A percentile compares a stretch with the other conserved stretches of the same genome.
phyloP scores from a whole-genome alignment of 1,139 yeast genomes.

The Suzukiozyma palmioleophila region DNA sequence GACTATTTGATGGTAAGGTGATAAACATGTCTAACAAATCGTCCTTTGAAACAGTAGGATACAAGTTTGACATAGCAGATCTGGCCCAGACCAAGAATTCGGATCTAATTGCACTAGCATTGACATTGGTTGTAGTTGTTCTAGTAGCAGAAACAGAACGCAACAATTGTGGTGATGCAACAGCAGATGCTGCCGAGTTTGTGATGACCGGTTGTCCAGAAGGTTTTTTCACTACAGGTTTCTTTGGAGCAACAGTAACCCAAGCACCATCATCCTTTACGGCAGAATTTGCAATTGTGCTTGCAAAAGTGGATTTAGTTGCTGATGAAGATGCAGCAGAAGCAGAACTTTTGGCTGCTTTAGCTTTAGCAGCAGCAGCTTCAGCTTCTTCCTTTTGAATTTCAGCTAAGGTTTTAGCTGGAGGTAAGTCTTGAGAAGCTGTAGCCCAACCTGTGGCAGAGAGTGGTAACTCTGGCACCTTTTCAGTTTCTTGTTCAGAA shows the following conservation, averaged over 20 bases:
- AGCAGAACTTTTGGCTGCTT: constrained; percentile 14
- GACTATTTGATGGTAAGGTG: constrained; percentile 62
- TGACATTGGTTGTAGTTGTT: constrained; percentile 21
- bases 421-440: constrained; percentile 16
- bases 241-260: constrained; percentile 37
- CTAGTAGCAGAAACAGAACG: constrained; percentile 43
- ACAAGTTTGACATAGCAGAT: constrained; percentile 63
- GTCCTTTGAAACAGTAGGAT: constrained; percentile 67
- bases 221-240: constrained; percentile 22
- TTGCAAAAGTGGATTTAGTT: constrained; percentile 25
- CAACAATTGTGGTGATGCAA: constrained; percentile 40
- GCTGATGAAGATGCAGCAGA: constrained; percentile 12
- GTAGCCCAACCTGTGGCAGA: constrained; percentile 55
- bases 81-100: constrained; percentile 88
- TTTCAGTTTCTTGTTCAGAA: constrained; percentile 21
- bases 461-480: constrained; percentile 35
- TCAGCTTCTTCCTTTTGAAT: constrained; percentile 45
- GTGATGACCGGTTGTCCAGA: constrained; percentile 16
- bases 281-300: constrained; percentile 23
- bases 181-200: constrained; percentile 21
- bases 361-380: constrained; percentile 30
- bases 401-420: constrained; percentile 39
- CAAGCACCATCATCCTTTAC: constrained; percentile 36
- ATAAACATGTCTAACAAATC: constrained; percentile 79
- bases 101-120: constrained; percentile 38